Percentiles rank a stretch among this genome's conserved stretches.
Conservation (phyloP, 2,329 filamentous ascomycete species). For the Fusarium annulatum region DNA sequence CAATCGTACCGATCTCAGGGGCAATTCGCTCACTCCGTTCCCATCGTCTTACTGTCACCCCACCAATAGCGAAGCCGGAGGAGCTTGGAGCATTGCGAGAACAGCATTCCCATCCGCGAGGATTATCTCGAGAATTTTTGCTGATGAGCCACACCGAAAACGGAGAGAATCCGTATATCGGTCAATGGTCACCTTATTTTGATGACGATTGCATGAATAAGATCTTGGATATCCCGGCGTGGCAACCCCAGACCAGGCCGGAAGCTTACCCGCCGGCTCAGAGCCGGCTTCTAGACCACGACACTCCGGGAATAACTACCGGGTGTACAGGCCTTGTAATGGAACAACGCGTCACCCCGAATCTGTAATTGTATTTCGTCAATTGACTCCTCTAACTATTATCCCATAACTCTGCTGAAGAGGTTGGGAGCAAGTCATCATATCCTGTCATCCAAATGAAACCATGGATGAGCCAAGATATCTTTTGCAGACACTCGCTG, state of each 20-base stretch:
- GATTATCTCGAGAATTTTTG: background rate
- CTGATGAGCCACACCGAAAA: slow-evolving; percentile 1
- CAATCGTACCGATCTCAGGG: background rate
- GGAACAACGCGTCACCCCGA: background rate
- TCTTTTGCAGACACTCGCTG: slow-evolving; percentile 1
- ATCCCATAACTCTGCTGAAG: accelerated
- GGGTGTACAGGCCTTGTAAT: accelerated
- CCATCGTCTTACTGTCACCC: slow-evolving; percentile 32
- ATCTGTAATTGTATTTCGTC: background rate
- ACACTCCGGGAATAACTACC: background rate
- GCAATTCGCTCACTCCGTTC: background rate
- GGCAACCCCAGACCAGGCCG: slow-evolving; percentile 7
- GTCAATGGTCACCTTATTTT: background rate
- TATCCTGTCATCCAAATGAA: background rate
- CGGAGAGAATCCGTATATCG: slow-evolving; percentile 9
- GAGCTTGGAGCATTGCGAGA: background rate
- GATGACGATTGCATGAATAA: background rate
- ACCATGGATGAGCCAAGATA: slow-evolving; percentile 22
- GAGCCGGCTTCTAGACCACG: slow-evolving; percentile 11
- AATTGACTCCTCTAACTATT: background rate
- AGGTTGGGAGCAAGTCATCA: background rate
- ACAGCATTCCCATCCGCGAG: background rate
- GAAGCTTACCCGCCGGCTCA: slow-evolving; percentile 15
- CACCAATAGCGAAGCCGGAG: slow-evolving; percentile 38
- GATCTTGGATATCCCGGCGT: background rate